These are phyloP conservation scores for Phytophthora cactorum DNA, from an alignment of 352 stramenopile genomes.

Conservation along the genomic window DNA sequence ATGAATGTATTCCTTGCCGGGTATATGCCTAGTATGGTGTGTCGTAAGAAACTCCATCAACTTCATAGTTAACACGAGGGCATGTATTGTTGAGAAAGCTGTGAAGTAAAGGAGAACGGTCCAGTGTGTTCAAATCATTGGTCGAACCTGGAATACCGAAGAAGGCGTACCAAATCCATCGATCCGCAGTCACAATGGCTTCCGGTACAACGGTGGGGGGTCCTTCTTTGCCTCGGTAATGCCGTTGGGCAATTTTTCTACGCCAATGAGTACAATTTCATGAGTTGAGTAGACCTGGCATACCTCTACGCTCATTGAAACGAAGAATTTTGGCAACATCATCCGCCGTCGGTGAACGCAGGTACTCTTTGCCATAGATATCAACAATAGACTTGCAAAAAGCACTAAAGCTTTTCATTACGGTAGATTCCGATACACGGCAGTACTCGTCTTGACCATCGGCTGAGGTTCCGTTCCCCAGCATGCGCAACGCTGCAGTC, in stretches of 20 bases:
- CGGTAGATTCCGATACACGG: not conserved
- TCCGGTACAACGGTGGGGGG: not conserved
- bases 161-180: slow-evolving; percentile 2
- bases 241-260: not conserved
- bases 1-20: not conserved
- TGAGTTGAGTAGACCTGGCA: not conserved
- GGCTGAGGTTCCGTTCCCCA: not conserved
- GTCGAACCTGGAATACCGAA: not conserved
- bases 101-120: slow-evolving; percentile 1
- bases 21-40: slow-evolving; percentile 6
- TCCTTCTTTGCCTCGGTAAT: slow-evolving; percentile 5
- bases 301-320: not conserved
- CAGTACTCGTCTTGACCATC: slow-evolving; percentile 8
- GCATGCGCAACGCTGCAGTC: not conserved
- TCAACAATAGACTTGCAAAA: slow-evolving; percentile 2
- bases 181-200: not conserved
- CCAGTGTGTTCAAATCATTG: slow-evolving; percentile 3
- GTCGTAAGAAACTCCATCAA: not conserved
- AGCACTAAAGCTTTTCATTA: not conserved
- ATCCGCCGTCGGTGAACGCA: not conserved
- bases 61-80: not conserved
- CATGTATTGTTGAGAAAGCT: not conserved
- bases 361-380: not conserved
- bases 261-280: slow-evolving; percentile 1
- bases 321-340: not conserved